phyloP scores from a whole-genome alignment of 208 protist species.

The Leishmania arabica region DNA sequence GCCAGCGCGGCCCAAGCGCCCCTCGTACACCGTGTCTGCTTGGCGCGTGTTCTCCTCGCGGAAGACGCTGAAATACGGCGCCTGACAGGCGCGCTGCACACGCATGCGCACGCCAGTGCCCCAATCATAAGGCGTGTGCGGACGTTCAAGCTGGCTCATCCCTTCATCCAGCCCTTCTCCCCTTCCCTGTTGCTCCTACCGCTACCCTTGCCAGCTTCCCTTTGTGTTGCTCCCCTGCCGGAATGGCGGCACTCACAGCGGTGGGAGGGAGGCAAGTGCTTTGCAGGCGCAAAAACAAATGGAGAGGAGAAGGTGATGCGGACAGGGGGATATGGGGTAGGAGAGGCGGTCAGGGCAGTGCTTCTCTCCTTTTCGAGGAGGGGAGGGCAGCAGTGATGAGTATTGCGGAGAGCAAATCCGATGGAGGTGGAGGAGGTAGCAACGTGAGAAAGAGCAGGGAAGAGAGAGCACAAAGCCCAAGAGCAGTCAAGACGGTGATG shows the following conservation, averaged over 20 bases:
- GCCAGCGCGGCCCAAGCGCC: background rate
- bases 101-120: conserved; percentile 37
- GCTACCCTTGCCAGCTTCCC: background rate
- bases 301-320: background rate
- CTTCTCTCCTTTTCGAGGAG: background rate
- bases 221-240: too few relatives aligned
- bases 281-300: background rate
- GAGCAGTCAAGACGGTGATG: background rate
- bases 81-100: conserved; percentile 50
- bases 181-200: background rate
- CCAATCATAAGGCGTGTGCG: conserved; percentile 32
- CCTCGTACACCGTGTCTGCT: conserved; percentile 27
- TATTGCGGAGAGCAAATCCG: background rate
- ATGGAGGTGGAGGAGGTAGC: background rate
- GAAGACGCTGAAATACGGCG: conserved; percentile 60
- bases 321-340: background rate
- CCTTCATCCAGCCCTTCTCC: background rate
- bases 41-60: conserved; percentile 75
- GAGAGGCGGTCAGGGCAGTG: background rate
- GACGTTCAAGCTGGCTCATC: conserved; percentile 9
- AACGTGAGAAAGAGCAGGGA: background rate
- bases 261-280: background rate
- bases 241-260: background rate
- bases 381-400: background rate
- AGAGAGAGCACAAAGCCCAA: background rate